Conservation (phyloP, 2,329 filamentous ascomycete species). For the Exophiala bonariae region DNA sequence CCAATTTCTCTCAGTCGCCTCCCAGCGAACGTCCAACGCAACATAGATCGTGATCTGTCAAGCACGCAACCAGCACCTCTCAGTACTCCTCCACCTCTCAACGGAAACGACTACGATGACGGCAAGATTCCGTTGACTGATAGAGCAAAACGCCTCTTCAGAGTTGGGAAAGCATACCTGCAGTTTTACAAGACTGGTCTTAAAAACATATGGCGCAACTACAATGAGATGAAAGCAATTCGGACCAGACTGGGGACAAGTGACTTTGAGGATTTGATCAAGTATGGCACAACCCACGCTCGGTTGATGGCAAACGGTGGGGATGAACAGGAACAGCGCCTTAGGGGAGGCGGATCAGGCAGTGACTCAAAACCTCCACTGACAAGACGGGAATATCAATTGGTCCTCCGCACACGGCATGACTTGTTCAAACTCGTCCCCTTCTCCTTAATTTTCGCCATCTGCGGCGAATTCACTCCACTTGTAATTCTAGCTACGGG, state of each 20-base stretch:
- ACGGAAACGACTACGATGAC: conserved; percentile 1
- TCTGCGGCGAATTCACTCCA: conserved; percentile 86
- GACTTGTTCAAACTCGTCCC: conserved; percentile 77
- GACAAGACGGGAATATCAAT: conserved; percentile 69
- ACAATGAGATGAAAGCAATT: conserved; percentile 41
- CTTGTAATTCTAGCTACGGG: conserved; percentile 71
- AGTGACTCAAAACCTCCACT: conserved; percentile 35
- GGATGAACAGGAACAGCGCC: too few species aligned
- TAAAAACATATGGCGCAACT: conserved; percentile 70
- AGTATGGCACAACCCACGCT: neutral
- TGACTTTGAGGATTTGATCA: too few species aligned
- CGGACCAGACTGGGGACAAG: conserved; percentile 42
- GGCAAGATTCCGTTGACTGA: neutral
- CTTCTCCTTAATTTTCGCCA: conserved; percentile 71
- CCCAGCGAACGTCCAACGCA: neutral
- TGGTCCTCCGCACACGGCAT: conserved; percentile 65
- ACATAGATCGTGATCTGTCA: neutral
- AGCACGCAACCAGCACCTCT: conserved; percentile 1
- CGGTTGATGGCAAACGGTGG: too few species aligned
- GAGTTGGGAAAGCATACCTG: conserved; percentile 72
- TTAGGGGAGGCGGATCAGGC: too few species aligned
- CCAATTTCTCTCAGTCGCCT: neutral
- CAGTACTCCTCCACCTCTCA: neutral
- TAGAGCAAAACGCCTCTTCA: conserved; percentile 51
- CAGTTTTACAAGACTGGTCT: conserved; percentile 87